These are phyloP conservation scores for Stagonosporopsis chrysanthemi DNA, from an alignment of 2,329 filamentous ascomycete genomes.

Conservation along the genomic window DNA sequence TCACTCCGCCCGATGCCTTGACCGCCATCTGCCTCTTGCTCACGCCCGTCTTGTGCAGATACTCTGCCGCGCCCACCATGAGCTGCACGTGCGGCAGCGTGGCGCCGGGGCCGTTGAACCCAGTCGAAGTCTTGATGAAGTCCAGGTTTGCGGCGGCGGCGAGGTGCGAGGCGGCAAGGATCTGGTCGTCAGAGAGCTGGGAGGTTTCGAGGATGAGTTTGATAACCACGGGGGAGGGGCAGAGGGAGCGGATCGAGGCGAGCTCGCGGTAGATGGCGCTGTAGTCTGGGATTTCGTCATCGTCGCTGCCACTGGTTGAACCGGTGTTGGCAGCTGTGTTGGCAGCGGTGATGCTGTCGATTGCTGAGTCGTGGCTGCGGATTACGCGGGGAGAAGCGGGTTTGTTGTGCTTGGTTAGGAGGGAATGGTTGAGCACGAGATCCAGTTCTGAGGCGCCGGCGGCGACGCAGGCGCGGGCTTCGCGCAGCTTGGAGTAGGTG, in stretches of 20 bases:
- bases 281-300: slow-evolving; percentile 52
- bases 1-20: slow-evolving; percentile 66
- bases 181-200: slow-evolving; percentile 57
- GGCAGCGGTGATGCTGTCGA: slow-evolving; percentile 44
- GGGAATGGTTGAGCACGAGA: slow-evolving; percentile 64
- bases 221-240: slow-evolving; percentile 52
- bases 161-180: slow-evolving; percentile 62
- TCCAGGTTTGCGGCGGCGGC: slow-evolving; percentile 62
- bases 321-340: slow-evolving; percentile 42
- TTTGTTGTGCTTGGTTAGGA: slow-evolving; percentile 49
- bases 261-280: slow-evolving; percentile 62
- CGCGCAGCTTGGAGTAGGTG: slow-evolving; percentile 59
- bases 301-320: slow-evolving; percentile 19
- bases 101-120: slow-evolving; percentile 64
- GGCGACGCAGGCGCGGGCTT: slow-evolving; percentile 58
- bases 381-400: slow-evolving; percentile 12
- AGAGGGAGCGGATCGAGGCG: slow-evolving; percentile 58
- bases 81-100: slow-evolving; percentile 60
- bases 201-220: slow-evolving; percentile 69
- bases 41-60: slow-evolving; percentile 46
- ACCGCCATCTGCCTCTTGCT: slow-evolving; percentile 55
- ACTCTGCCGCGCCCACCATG: slow-evolving; percentile 61
- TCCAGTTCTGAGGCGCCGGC: slow-evolving; percentile 65
- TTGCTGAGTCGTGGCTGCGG: slow-evolving; percentile 36
- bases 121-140: slow-evolving; percentile 68